phyloP scores from a whole-genome alignment of 495 filamentous ascomycete genomes.

The Lophiostoma macrostomum region DNA sequence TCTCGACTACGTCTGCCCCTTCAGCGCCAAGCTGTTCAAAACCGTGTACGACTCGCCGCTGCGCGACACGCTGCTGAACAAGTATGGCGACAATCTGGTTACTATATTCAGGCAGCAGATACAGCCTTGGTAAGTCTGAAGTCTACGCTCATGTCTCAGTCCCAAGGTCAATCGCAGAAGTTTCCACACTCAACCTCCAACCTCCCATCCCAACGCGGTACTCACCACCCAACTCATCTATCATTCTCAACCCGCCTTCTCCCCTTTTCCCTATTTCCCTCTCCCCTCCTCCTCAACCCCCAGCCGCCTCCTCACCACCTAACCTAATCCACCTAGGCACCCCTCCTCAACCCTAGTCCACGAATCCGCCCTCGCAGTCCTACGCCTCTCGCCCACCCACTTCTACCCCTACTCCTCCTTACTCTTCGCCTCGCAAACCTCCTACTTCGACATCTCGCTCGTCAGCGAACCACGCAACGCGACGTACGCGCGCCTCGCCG shows the following conservation, averaged over 20 bases:
- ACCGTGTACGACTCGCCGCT: conserved; percentile 56
- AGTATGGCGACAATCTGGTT: conserved; percentile 59
- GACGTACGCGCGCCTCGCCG: conserved; percentile 76
- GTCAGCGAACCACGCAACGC: conserved; percentile 78
- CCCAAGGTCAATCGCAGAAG: too few relatives aligned
- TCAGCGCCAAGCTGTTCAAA: conserved; percentile 25
- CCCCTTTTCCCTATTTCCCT: too few relatives aligned
- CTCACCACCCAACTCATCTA: too few relatives aligned
- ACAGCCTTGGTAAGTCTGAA: too few relatives aligned
- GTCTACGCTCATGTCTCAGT: too few relatives aligned
- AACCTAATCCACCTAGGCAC: too few relatives aligned
- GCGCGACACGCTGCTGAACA: conserved; percentile 53
- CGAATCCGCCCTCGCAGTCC: conserved; percentile 79
- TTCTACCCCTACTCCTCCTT: conserved; percentile 75
- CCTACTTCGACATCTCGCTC: conserved; percentile 78
- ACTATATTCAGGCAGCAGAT: conserved; percentile 86
- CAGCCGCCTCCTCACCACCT: too few relatives aligned
- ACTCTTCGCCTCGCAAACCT: conserved; percentile 66
- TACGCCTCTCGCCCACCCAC: conserved; percentile 59
- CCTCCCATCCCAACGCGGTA: too few relatives aligned
- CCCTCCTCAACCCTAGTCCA: conserved; percentile 83
- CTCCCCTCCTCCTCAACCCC: too few relatives aligned
- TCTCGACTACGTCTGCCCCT: conserved; percentile 82
- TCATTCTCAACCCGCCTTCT: too few relatives aligned
- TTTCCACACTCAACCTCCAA: too few relatives aligned